A percentile compares a stretch with the other conserved stretches of the same genome.
Conservation (phyloP, 139 green algal genomes). For the Haematococcus sp. region DNA sequence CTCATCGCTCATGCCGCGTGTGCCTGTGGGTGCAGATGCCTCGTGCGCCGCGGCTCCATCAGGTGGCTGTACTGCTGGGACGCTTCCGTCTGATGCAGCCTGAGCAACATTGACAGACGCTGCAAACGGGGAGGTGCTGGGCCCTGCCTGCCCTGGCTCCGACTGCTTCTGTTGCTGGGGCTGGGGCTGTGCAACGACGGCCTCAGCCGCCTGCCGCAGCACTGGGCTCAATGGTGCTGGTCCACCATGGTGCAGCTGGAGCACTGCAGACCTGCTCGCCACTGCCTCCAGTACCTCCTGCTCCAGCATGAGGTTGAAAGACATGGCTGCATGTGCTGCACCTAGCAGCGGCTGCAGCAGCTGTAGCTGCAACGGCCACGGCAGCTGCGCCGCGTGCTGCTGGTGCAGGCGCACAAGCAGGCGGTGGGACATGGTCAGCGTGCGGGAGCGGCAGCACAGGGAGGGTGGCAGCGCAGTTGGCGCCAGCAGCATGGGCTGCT, state of each 20-base stretch:
- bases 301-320: conserved; percentile 6
- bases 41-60: background rate
- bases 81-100: background rate
- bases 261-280: no score
- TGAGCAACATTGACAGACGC: background rate
- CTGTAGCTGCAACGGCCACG: background rate
- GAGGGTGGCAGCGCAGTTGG: background rate
- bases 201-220: background rate
- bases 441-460: background rate
- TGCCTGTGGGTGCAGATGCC: background rate
- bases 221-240: no score
- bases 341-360: background rate
- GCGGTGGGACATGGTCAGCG: conserved; percentile 4
- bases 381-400: background rate
- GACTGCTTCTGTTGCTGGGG: background rate
- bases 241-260: no score
- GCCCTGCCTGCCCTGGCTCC: background rate
- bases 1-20: background rate
- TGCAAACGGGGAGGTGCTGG: background rate
- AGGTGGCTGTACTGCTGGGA: background rate
- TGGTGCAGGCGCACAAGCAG: conserved; percentile 6
- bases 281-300: conserved; percentile 3
- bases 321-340: background rate
- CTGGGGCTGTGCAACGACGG: background rate
- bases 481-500: background rate